Evolutionary conservation across 225 moss, liverwort and hornwort species (phyloP).

Genomic region (Neckera pumila): DNA sequence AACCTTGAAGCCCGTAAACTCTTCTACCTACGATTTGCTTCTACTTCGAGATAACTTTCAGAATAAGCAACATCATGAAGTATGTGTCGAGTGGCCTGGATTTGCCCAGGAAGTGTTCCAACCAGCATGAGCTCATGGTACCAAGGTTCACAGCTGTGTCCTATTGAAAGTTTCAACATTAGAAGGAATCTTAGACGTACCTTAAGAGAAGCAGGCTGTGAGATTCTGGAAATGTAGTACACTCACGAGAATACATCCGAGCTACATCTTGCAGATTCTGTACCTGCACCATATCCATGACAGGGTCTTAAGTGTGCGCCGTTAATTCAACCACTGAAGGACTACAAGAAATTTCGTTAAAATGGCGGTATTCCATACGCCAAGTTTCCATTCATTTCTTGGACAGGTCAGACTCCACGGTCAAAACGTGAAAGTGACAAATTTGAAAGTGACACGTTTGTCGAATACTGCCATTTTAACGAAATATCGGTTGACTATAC

Average conservation of each 20-base stretch:
- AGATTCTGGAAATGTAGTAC: conserved; percentile 46
- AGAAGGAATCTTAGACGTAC: conserved; percentile 8
- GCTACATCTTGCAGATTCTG: conserved; percentile 58
- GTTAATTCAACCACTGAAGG: background rate
- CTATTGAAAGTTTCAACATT: background rate
- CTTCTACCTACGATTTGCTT: background rate
- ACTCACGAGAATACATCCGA: conserved; percentile 38
- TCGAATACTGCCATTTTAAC: no score
- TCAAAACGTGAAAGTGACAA: no score
- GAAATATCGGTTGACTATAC: background rate
- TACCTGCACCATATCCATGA: conserved; percentile 22
- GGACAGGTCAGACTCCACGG: no score
- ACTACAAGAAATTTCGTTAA: background rate
- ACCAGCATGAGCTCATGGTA: background rate
- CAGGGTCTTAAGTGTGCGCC: background rate
- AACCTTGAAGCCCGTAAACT: background rate
- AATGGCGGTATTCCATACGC: no score
- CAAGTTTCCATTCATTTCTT: no score
- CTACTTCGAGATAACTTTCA: background rate
- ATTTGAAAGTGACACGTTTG: no score
- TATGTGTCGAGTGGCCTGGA: background rate
- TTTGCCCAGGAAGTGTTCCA: background rate
- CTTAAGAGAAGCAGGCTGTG: conserved; percentile 69
- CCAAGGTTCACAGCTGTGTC: background rate
- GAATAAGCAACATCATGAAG: background rate